phyloP scores from a whole-genome alignment of 345 rosid species.

The Erucastrum elatum region DNA sequence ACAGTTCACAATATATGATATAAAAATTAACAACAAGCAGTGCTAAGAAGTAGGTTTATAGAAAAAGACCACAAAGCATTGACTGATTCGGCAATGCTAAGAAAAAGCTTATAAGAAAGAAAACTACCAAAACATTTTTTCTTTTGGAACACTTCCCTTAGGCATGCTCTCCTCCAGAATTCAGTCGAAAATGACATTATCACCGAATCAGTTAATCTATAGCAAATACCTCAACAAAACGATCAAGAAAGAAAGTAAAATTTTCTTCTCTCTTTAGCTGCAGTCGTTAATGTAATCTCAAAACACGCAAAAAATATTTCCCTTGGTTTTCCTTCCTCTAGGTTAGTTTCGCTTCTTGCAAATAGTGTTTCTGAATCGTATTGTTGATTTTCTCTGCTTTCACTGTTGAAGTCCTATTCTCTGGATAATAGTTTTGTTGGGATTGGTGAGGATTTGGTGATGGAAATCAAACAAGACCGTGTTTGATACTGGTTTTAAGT shows the following conservation, averaged over 20 bases:
- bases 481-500: no score
- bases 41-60: no score
- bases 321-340: no score
- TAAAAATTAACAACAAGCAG: no score
- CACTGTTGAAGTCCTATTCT: neutral
- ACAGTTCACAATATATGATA: no score
- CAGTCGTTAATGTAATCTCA: no score
- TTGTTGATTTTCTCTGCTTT: neutral
- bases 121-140: neutral
- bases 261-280: neutral
- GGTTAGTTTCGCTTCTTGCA: neutral
- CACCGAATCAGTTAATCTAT: neutral
- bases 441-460: no score
- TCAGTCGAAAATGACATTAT: neutral
- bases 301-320: no score
- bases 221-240: neutral
- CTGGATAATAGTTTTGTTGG: neutral
- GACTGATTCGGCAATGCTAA: no score
- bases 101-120: no score
- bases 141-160: neutral
- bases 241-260: neutral
- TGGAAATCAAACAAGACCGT: no score
- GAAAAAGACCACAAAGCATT: no score
- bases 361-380: slow-evolving; percentile 6
- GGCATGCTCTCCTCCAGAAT: neutral